phyloP scores from a whole-genome alignment of 768 basidiomycete genomes.

The Psilocybe azurescens region DNA sequence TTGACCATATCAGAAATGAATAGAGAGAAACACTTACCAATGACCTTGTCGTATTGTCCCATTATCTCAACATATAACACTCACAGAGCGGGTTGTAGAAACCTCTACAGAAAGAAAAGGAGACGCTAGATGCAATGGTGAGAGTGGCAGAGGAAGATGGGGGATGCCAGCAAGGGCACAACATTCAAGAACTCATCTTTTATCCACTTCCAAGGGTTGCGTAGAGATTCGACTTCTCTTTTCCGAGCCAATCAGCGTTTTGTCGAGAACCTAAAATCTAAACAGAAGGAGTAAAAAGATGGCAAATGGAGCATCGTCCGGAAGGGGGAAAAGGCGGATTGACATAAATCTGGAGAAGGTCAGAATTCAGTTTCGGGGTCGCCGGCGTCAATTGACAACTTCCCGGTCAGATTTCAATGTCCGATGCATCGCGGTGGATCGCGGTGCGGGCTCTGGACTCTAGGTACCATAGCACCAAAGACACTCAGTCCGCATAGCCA shows the following conservation, averaged over 20 bases:
- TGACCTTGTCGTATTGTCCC: constrained; percentile 18
- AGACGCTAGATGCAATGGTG: neutral
- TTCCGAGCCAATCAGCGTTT: neutral
- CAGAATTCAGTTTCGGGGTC: neutral
- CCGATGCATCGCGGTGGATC: constrained; percentile 25
- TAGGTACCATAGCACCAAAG: neutral
- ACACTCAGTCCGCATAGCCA: too few relatives aligned
- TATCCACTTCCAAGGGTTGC: neutral
- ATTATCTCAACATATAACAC: constrained; percentile 6
- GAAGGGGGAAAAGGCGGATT: neutral
- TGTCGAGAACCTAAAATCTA: neutral
- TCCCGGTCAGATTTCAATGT: constrained; percentile 37
- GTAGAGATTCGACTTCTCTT: neutral
- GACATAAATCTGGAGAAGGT: neutral
- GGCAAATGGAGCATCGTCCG: neutral
- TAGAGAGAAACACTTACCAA: constrained; percentile 16
- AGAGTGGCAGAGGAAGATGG: neutral
- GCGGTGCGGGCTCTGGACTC: constrained; percentile 24
- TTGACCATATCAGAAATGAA: neutral
- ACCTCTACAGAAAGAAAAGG: neutral
- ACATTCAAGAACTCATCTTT: neutral
- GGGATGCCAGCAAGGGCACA: neutral
- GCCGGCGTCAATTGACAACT: neutral
- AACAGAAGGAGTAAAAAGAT: neutral
- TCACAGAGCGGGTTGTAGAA: neutral